Conservation (phyloP, 108 stramenopile species). For the Fragilaria crotonensis region DNA sequence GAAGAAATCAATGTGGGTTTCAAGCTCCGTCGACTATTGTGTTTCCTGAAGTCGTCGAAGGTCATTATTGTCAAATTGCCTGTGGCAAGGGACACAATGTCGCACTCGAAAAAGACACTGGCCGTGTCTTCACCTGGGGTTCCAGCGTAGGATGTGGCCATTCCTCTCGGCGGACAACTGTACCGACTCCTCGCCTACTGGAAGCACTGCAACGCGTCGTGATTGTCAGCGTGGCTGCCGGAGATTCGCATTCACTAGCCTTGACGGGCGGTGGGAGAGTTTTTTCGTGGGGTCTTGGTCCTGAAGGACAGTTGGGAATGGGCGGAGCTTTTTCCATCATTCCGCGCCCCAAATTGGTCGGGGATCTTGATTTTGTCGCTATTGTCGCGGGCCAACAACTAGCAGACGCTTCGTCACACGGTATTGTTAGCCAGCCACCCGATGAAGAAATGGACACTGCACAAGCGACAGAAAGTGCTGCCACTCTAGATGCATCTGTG, state of each 20-base stretch:
- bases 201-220: conserved; percentile 52
- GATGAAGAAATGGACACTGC: too few species aligned
- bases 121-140: conserved; percentile 78
- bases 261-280: conserved; percentile 79
- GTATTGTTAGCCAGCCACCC: too few species aligned
- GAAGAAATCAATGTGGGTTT: conserved; percentile 56
- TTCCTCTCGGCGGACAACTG: conserved; percentile 18
- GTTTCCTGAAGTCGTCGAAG: conserved; percentile 12
- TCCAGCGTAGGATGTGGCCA: conserved; percentile 71
- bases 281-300: conserved; percentile 86
- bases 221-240: conserved; percentile 71
- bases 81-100: conserved; percentile 66
- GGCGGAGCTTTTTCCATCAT: conserved; percentile 35
- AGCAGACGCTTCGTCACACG: too few species aligned
- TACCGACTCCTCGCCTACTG: conserved; percentile 53
- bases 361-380: conserved; percentile 48
- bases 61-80: conserved; percentile 39
- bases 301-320: conserved; percentile 93
- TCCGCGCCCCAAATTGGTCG: conserved; percentile 40
- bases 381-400: conserved; percentile 38
- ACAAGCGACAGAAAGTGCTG: too few species aligned
- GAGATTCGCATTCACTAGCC: conserved; percentile 90
- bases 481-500: too few species aligned
- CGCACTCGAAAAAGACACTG: conserved; percentile 42
- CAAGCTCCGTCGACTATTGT: conserved; percentile 32